phyloP scores from a whole-genome alignment of 75 land plant species.

The Pinus taeda region DNA sequence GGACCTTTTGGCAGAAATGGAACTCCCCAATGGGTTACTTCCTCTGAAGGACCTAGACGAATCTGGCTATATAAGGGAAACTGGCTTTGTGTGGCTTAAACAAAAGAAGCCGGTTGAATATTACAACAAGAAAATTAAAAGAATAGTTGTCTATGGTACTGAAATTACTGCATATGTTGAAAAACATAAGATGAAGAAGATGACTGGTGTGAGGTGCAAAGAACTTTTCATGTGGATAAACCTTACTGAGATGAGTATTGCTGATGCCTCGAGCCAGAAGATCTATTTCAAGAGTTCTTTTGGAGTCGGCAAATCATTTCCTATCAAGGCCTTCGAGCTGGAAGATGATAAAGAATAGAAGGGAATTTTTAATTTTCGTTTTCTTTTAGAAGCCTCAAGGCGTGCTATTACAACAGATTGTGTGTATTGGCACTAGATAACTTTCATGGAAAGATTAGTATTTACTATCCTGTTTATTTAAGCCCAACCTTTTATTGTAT shows the following conservation, averaged over 20 bases:
- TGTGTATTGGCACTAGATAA: no score
- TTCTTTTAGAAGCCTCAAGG: no score
- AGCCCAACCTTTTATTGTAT: no score
- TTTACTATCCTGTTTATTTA: no score
- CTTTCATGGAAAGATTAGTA: no score
- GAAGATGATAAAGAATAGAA: slow-evolving; percentile 11
- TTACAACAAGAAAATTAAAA: slow-evolving; percentile 19
- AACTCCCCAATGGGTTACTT: slow-evolving; percentile 49
- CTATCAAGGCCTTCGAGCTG: slow-evolving; percentile 22
- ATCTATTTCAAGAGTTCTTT: slow-evolving; percentile 29
- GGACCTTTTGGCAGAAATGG: slow-evolving; percentile 30
- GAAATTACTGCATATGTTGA: slow-evolving; percentile 36
- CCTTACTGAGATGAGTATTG: slow-evolving; percentile 25
- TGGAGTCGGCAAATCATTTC: slow-evolving; percentile 29
- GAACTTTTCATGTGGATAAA: slow-evolving; percentile 39
- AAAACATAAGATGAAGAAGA: slow-evolving; percentile 24
- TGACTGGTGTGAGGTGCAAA: slow-evolving; percentile 46
- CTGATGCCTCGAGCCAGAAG: slow-evolving; percentile 13
- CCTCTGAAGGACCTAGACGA: slow-evolving; percentile 46
- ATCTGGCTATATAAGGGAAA: slow-evolving; percentile 29
- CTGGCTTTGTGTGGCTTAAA: slow-evolving; percentile 55
- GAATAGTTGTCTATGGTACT: slow-evolving; percentile 17
- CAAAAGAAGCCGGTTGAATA: slow-evolving; percentile 24
- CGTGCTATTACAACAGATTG: no score
- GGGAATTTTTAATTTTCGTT: no score